Conservation (phyloP, 2,329 filamentous ascomycete genomes). For the Fusarium sp. region DNA sequence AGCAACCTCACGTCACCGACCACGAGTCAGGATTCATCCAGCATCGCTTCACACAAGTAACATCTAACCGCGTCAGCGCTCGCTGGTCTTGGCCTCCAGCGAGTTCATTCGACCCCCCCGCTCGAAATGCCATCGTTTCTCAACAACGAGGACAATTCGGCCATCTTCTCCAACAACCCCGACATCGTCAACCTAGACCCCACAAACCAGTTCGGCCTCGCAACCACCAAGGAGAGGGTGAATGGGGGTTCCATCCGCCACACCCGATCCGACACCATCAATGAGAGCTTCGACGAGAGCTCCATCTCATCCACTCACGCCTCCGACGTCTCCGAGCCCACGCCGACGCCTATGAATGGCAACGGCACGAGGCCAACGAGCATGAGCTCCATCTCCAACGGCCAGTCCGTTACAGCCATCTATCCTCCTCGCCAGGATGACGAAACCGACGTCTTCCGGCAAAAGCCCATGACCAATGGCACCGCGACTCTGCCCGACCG, state of each 20-base stretch:
- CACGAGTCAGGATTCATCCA: constrained; percentile 31
- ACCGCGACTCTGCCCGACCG: constrained; percentile 47
- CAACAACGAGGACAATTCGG: constrained; percentile 59
- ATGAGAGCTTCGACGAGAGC: constrained; percentile 67
- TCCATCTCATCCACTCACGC: constrained; percentile 66
- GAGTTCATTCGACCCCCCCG: constrained; percentile 35
- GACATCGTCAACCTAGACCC: constrained; percentile 60
- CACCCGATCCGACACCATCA: constrained; percentile 60
- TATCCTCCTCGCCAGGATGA: constrained; percentile 45
- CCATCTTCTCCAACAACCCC: constrained; percentile 56
- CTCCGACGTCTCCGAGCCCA: constrained; percentile 63
- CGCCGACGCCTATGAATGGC: constrained; percentile 58
- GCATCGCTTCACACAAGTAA: constrained; percentile 41
- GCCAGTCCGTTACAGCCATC: constrained; percentile 57
- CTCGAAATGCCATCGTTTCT: constrained; percentile 68
- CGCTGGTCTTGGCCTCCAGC: constrained; percentile 40
- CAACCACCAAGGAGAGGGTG: constrained; percentile 49
- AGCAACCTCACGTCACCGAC: constrained; percentile 7
- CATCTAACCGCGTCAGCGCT: constrained; percentile 41
- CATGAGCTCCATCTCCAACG: constrained; percentile 71
- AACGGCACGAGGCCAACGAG: constrained; percentile 61
- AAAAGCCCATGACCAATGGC: constrained; percentile 46
- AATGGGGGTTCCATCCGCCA: constrained; percentile 54
- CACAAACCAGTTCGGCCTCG: constrained; percentile 53
- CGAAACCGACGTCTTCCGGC: constrained; percentile 34